Base-by-base conservation (phyloP, 108 stramenopile species). In the Pseudonitzschia pungens region DNA sequence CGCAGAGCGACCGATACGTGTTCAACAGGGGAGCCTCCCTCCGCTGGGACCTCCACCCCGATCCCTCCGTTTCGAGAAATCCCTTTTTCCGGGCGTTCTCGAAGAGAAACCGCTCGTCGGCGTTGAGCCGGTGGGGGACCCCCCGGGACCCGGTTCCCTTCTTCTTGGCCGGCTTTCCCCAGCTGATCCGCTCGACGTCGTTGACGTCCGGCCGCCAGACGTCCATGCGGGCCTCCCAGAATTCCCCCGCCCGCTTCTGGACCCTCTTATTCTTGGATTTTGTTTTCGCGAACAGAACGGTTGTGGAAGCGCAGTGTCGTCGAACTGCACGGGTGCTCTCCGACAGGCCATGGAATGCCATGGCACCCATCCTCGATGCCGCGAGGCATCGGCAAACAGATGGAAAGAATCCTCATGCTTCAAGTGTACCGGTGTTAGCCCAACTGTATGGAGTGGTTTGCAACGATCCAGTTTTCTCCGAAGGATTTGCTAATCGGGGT, bases 151-250 rank as follows among this genome's bases (percentile, higher is more conserved):
- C 93, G 0, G 87, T 89, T n/a, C 93, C 88, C 68, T 91, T 95
- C 64, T 84, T 83, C 73, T 90, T 95, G 7, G 94, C 85, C 10
- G 94, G 94, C 72, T 87, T 81, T 4, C 94, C 94, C 79, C 89
- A 90, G 29, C 78, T 79, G 33, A 95, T 89, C 16, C 87, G 87
- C 58, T 95, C 91, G 0, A 95, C 94, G 75, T 95, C 94, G 18
- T 88, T 69, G 26, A 89, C 82, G 45, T 83, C 85, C 2, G 91
- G 91, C 53, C 88, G 75, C 86, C 86, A 88, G 66, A 85, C 84
- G 32, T 89, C 82, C 75, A 68, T 72, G 12, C 81, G 74, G 11
- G 87, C 80, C 53, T 72, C 58, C 85, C 85, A 86, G 58, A 86
- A 85, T 43, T 67, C 67, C 6, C 74, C 74, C 1, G 33, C 29